These are phyloP conservation scores for Gaertneriomyces semiglobifer DNA, from an alignment of 192 early-diverging fungal species.

Conservation along the genomic window DNA sequence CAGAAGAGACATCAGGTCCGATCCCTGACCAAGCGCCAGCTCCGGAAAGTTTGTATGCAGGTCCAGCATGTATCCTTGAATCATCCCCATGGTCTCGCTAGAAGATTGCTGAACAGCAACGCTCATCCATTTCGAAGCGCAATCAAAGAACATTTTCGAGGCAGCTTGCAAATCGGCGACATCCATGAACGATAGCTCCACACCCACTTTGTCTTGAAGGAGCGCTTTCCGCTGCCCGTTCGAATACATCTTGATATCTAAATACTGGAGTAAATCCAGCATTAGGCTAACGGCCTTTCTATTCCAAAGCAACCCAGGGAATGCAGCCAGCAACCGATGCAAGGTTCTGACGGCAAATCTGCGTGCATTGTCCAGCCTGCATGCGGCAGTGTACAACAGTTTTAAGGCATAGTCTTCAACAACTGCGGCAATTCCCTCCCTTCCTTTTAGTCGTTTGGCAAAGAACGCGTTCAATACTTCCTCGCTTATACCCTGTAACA, in stretches of 20 bases:
- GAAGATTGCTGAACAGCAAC: conserved; percentile 31
- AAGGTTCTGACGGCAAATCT: conserved; percentile 34
- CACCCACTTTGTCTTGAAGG: conserved; percentile 26
- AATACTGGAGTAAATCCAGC: conserved; percentile 68
- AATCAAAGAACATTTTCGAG: conserved; percentile 33
- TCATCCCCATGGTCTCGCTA: conserved; percentile 44
- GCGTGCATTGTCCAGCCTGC: conserved; percentile 56
- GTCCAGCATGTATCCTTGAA: conserved; percentile 49
- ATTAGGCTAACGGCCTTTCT: conserved; percentile 61
- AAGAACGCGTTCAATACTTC: conserved; percentile 31
- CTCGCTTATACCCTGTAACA: conserved; percentile 77
- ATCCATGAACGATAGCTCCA: conserved; percentile 38
- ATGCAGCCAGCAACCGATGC: conserved; percentile 61
- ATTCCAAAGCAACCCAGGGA: conserved; percentile 82
- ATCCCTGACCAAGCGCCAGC: conserved; percentile 30
- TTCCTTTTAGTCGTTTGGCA: background rate
- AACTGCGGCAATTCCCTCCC: background rate
- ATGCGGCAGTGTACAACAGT: conserved; percentile 55
- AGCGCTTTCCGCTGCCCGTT: conserved; percentile 35
- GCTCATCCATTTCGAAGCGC: conserved; percentile 36
- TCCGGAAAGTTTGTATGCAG: conserved; percentile 48
- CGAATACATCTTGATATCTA: conserved; percentile 49
- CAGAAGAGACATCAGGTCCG: conserved; percentile 37
- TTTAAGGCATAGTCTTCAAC: conserved; percentile 22
- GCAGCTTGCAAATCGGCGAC: conserved; percentile 33